Percentiles rank a stretch among this genome's conserved stretches.
phyloP scores from a whole-genome alignment of 768 basidiomycete species.

The Leccinum boreale region DNA sequence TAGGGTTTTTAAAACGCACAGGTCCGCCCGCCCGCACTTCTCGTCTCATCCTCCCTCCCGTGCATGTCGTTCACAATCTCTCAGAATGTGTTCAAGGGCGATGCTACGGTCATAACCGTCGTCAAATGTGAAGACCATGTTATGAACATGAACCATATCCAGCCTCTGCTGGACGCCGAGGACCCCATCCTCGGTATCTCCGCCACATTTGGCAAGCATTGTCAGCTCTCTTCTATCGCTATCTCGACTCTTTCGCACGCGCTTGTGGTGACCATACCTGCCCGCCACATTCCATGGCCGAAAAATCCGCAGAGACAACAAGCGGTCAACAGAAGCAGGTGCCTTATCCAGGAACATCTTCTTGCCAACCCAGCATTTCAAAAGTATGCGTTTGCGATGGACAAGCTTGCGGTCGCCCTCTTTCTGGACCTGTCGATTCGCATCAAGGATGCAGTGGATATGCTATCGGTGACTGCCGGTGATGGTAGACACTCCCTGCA shows the following conservation, averaged over 20 bases:
- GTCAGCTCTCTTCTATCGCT: slow-evolving; percentile 36
- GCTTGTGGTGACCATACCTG: slow-evolving; percentile 34
- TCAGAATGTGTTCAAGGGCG: background rate
- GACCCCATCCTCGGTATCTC: slow-evolving; percentile 38
- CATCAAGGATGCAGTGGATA: slow-evolving; percentile 38
- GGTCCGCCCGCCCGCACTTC: background rate
- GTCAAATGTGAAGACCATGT: slow-evolving; percentile 24
- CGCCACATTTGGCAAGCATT: slow-evolving; percentile 37
- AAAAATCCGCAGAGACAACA: background rate
- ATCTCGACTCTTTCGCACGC: slow-evolving; percentile 36
- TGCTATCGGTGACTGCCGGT: slow-evolving; percentile 32
- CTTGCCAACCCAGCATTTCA: slow-evolving; percentile 26
- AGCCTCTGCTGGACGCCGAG: slow-evolving; percentile 29
- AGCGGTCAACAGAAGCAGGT: slow-evolving; percentile 8
- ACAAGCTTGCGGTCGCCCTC: slow-evolving; percentile 40
- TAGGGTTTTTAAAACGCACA: background rate
- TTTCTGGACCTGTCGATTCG: slow-evolving; percentile 36
- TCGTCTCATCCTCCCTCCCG: background rate
- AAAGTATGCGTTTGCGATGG: slow-evolving; percentile 47
- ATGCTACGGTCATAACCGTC: slow-evolving; percentile 27
- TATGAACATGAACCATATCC: slow-evolving; percentile 23
- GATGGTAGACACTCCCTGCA: slow-evolving; percentile 31
- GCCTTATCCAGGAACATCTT: slow-evolving; percentile 31
- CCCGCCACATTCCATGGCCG: slow-evolving; percentile 7
- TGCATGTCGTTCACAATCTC: slow-evolving; percentile 5